Evolutionary conservation across 179 eudicot genomes (phyloP).

Genomic region (Sideroxylon spinosum): DNA sequence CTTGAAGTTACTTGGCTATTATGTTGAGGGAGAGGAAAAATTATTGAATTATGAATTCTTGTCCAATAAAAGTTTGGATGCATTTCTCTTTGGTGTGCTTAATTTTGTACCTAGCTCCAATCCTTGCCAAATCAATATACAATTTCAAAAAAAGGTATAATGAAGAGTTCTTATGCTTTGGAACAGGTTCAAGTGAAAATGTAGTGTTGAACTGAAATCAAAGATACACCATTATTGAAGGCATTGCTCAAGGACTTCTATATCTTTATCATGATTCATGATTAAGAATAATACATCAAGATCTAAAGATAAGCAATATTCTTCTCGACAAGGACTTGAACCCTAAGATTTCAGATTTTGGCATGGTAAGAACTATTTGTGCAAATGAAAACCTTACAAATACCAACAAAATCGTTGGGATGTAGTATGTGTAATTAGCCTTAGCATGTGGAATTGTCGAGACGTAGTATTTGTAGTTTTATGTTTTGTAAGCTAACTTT

Average conservation of each 20-base stretch:
- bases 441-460: too few species aligned
- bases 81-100: not conserved
- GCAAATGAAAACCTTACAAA: not conserved
- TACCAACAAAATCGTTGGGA: not conserved
- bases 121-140: too few species aligned
- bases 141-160: too few species aligned
- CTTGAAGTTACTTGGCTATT: too few species aligned
- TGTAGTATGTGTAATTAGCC: not conserved
- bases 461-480: not conserved
- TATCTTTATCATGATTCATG: slow-evolving; percentile 8
- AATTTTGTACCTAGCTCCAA: not conserved
- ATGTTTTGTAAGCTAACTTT: too few species aligned
- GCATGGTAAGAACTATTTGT: not conserved
- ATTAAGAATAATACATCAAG: not conserved
- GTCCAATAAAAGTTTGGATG: too few species aligned
- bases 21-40: too few species aligned
- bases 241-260: slow-evolving; percentile 11
- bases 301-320: slow-evolving; percentile 7
- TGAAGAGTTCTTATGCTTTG: too few species aligned
- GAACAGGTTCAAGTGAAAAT: not conserved
- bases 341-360: slow-evolving; percentile 16
- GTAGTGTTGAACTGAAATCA: not conserved
- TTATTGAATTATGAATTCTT: too few species aligned
- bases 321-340: slow-evolving; percentile 7
- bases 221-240: not conserved